Evolutionary conservation across 148 eudicot species (phyloP), one percentile per base, ranked within the genome.

Genomic region (Polygonum maritimum): DNA sequence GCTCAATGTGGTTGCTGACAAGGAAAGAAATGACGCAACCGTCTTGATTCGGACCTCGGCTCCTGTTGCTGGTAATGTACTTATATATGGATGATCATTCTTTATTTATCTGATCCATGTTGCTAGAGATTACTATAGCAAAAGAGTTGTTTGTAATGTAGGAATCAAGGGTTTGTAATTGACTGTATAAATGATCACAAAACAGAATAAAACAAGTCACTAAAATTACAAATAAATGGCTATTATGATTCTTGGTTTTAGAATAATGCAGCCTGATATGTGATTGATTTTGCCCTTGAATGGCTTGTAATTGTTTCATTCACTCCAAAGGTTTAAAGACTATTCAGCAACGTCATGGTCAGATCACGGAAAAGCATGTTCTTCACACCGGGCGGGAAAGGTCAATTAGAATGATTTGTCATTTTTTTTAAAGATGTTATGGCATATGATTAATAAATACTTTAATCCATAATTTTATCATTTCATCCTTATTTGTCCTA

Each of bases 321-420:
- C 31, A 26, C 31, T 26, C 31, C 31, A 51, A 86, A 90, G 98
- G 98, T 77, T 69, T 94, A 83, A 86, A 85, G 48, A 94, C 91
- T 74, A 94, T 94, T 78, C 93, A 94, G 81, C 92, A 89, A 81
- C 97, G 97, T 35, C 88, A 96, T 5, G 91, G 92, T 67, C 83
- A 84, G 84, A 81, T 77, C 65, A 90, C 97, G 2, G 89, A 89
- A 54, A 92, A 88, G 83, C 96, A 97, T 48, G 84, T 94, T 87
- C 96, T 94, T 82, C 98, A 92, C 60, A 76, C 92, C 57, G 98
- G 98, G 22, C 98, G 52, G 98, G 98, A 48, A 94, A 94, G 98
- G 98, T 94, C 48, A 78, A 81, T 76, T n/a, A 26, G 31, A 26
- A 26, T 26, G 31, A 26, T 26, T 26, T 26, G 31, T 26, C 31